These are phyloP conservation scores for Lentinula aciculospora DNA, from an alignment of 768 basidiomycete genomes.

Conservation along the genomic window DNA sequence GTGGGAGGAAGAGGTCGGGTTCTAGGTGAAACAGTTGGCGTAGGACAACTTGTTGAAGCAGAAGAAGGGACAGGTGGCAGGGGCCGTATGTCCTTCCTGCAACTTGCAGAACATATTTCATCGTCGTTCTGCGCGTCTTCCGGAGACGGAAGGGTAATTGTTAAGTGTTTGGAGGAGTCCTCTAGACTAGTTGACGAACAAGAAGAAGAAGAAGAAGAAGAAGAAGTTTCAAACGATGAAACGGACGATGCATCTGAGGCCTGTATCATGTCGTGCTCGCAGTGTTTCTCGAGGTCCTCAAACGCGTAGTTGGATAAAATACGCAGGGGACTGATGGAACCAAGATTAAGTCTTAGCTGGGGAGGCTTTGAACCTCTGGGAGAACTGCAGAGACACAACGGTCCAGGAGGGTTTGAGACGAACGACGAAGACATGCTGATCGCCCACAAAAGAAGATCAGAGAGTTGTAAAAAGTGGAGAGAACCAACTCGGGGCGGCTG, in stretches of 20 bases:
- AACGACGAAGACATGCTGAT: constrained; percentile 1
- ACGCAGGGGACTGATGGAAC: not conserved
- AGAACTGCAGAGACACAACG: not conserved
- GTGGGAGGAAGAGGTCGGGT: constrained; percentile 1
- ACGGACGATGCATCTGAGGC: not conserved
- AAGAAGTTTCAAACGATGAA: constrained; percentile 2
- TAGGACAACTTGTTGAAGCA: not conserved
- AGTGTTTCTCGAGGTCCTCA: not conserved
- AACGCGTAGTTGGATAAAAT: not conserved
- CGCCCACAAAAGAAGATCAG: not conserved
- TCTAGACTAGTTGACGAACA: not conserved
- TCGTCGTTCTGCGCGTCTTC: not conserved
- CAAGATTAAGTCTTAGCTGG: not conserved
- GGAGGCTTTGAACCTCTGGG: not conserved
- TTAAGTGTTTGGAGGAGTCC: not conserved
- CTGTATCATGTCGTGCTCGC: not conserved
- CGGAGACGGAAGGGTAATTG: not conserved
- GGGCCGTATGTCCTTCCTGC: not conserved
- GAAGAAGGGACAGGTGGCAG: not conserved
- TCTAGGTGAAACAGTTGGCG: not conserved
- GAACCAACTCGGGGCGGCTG: not conserved
- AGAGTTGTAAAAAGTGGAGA: not conserved
- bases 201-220: not conserved
- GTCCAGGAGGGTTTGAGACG: not conserved
- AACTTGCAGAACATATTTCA: not conserved